Base-by-base conservation (phyloP, 1,139 yeast genomes). In the Kodamaea alishanica region DNA sequence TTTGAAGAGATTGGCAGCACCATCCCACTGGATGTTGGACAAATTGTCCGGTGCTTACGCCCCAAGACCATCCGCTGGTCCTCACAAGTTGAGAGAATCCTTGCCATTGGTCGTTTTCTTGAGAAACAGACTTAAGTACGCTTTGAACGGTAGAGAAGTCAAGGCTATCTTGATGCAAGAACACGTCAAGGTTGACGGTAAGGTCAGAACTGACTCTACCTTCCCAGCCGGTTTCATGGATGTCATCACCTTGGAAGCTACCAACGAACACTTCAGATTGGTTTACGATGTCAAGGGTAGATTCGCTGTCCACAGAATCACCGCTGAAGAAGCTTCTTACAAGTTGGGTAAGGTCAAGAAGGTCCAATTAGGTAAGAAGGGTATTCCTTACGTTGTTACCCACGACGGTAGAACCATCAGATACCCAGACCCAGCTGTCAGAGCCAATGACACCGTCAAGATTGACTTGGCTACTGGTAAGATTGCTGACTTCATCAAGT, bases 21-120 rank as follows among this genome's bases (percentile, higher is more conserved):
- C 99, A 81, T 85, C 90, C 81, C 98, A 94, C 85, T 94, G 98
- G 98, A 87, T 94, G 95, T 86, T 94, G 82, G 98, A 92, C 95
- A 94, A 94, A 81, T 81, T 94, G 79, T 86, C 97, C 73, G 99
- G 99, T 70, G 81, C 89, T 69, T 92, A 92, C 74, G 98, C 98
- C 59, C 98, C 98, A 79, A 90, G 97, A 82, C 96, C 97, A 70
- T 88, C 97, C 53, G 84, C 96, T 60, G 98, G 98, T 81, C 98
- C 98, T 70, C 98, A 92, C 84, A 92, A 92, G 79, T 84, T 90
- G 75, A 85, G 98, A 77, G 98, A 92, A 79, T 92, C 97, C 48
- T 85, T 92, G 68, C 98, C 98, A 70, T 84, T 92, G 77, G 81
- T 92, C 67, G 92, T 92, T 60, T 92, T 92, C 82, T 79, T 92